A percentile compares a stretch with the other conserved stretches of the same genome.
These are phyloP conservation scores for Phaeolepiota aurea DNA, from an alignment of 768 basidiomycete genomes.

Conservation along the genomic window DNA sequence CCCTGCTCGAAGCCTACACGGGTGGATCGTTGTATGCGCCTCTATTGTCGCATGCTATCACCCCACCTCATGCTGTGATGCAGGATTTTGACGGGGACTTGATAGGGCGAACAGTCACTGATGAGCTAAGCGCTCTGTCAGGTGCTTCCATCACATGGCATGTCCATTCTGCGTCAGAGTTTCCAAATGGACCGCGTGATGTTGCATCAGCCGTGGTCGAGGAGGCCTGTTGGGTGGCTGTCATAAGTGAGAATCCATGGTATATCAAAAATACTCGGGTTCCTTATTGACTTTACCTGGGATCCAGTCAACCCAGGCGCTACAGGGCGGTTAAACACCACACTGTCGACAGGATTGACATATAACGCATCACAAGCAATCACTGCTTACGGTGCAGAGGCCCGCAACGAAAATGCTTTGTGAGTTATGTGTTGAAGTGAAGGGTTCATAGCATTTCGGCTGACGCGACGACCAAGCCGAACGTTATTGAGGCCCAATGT, in stretches of 20 bases:
- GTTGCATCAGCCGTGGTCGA: slow-evolving; percentile 37
- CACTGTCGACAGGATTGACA: slow-evolving; percentile 29
- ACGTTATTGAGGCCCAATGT: slow-evolving; percentile 22
- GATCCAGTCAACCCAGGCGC: slow-evolving; percentile 32
- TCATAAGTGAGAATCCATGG: slow-evolving; percentile 33
- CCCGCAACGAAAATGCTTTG: slow-evolving; percentile 56
- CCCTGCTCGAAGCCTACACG: slow-evolving; percentile 33
- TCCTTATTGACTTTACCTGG: background rate
- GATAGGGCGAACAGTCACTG: slow-evolving; percentile 38
- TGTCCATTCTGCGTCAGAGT: slow-evolving; percentile 28
- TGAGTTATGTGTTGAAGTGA: slow-evolving; percentile 29
- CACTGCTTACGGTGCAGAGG: slow-evolving; percentile 37
- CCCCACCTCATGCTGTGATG: background rate
- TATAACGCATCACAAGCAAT: slow-evolving; percentile 44
- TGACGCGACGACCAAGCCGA: too few species aligned
- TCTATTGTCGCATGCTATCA: background rate
- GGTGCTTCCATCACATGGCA: slow-evolving; percentile 35
- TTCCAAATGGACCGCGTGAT: slow-evolving; percentile 34
- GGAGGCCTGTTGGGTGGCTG: slow-evolving; percentile 45
- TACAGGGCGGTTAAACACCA: slow-evolving; percentile 23
- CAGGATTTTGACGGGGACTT: slow-evolving; percentile 56
- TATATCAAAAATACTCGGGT: background rate
- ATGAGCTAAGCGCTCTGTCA: slow-evolving; percentile 21
- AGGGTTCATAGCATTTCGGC: too few species aligned
- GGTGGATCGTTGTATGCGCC: slow-evolving; percentile 47